Base-by-base conservation (phyloP, 495 filamentous ascomycete species). In the Filosporella fistucella region DNA sequence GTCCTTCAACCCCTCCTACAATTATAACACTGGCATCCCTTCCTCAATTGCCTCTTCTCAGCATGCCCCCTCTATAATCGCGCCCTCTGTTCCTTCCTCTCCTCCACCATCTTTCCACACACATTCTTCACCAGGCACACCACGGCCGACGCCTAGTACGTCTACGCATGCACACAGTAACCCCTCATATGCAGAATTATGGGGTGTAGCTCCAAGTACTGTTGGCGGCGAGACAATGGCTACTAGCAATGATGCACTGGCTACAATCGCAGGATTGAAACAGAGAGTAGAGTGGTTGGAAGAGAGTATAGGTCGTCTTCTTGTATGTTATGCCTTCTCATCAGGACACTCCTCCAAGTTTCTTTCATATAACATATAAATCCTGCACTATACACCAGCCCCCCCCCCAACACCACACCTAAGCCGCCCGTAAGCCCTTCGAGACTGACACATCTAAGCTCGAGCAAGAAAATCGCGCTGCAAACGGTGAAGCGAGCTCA, bases 31-130 rank as follows among this genome's bases (percentile, higher is more conserved):
- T 25, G 47, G 16, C 2, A 30, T 47, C 36, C 47, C 47, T 14
- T 42, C 22, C 42, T 51, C 52, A 2, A 22, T 42, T 29, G 11
- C 50, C 37, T 53, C 50, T 0, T 53, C 50, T 28, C 23, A 17
- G 4, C 37, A 42, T 21, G 33, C 47, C 11, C 47, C 47, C 5
- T 50, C 47, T 12, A 34, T 50, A 21, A 46, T 41, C 38, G 48
- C 48, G 11, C 40, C 48, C 3, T 53, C 50, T 24, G 28, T 46
- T 6, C 50, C 43, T n/a, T 37, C 42, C 17, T 53, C 52, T 1
- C 47, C 52, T 25, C 52, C 52, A 5, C 52, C 52, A 3, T 51
- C 52, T 12, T 55, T 55, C 52, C 47, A 55, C 42, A 55, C 42
- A 1, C 25, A 42, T 39, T 51, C 47, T 22, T 55, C 52, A 6